Conservation (phyloP, 2,329 filamentous ascomycete genomes). For the Didymella pinodella region DNA sequence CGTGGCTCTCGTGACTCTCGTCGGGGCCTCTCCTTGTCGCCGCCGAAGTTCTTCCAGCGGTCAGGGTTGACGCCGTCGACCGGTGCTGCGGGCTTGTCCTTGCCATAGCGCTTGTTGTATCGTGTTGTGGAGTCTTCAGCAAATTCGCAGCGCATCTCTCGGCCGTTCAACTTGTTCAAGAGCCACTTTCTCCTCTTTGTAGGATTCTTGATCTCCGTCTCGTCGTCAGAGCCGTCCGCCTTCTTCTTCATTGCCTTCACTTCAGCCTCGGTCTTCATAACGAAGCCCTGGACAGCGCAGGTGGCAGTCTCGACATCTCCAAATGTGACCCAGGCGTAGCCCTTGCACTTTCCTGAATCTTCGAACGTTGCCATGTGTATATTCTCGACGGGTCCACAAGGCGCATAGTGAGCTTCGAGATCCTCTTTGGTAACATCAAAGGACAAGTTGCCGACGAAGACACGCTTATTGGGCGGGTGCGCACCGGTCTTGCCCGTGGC, state of each 20-base stretch:
- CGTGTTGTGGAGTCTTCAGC: constrained; percentile 88
- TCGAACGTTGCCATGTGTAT: constrained; percentile 94
- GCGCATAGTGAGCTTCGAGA: constrained; percentile 79
- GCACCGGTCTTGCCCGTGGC: constrained; percentile 30
- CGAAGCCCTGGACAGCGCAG: constrained; percentile 80
- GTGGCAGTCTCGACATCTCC: constrained; percentile 77
- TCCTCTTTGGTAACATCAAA: constrained; percentile 73
- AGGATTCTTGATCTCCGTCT: constrained; percentile 53
- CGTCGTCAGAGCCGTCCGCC: constrained; percentile 65
- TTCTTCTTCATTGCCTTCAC: constrained; percentile 53
- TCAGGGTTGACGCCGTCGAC: constrained; percentile 47
- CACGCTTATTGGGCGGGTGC: constrained; percentile 75
- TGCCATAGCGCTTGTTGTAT: constrained; percentile 94
- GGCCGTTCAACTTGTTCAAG: constrained; percentile 82
- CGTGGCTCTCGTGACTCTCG: constrained; percentile 41
- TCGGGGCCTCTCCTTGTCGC: constrained; percentile 39
- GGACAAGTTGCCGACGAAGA: constrained; percentile 76
- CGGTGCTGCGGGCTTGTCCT: constrained; percentile 60
- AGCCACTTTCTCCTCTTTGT: constrained; percentile 71
- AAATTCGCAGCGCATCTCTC: constrained; percentile 86
- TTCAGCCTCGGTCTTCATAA: constrained; percentile 69
- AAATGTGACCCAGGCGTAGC: constrained; percentile 95
- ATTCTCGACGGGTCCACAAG: constrained; percentile 83
- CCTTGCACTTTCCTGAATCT: constrained; percentile 97
- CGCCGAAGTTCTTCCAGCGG: constrained; percentile 40